A percentile compares a stretch with the other conserved stretches of the same genome.
Evolutionary conservation across 768 basidiomycete species (phyloP).

Genomic region (Podaxis mareebaensis): DNA sequence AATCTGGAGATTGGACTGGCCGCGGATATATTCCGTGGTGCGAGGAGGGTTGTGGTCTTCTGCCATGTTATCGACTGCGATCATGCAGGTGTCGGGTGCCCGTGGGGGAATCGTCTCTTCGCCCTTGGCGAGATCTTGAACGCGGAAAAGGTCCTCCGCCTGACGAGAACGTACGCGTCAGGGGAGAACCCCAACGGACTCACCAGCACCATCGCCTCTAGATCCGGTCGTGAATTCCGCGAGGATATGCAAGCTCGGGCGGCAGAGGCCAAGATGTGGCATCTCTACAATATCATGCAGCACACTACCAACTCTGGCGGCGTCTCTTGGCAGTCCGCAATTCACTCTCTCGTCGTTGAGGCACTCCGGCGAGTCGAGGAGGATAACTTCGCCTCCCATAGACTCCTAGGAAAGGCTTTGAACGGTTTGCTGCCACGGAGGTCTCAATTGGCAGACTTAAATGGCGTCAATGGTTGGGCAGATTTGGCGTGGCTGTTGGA

Average conservation of each 20-base stretch:
- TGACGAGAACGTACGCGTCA: conserved; percentile 1
- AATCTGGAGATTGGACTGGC: neutral
- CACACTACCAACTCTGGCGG: conserved; percentile 19
- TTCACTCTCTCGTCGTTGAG: conserved; percentile 25
- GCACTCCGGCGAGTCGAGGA: conserved; percentile 22
- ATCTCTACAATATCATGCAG: conserved; percentile 23
- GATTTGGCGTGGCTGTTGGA: conserved; percentile 28
- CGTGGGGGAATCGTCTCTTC: conserved; percentile 10
- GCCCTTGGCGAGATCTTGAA: conserved; percentile 7
- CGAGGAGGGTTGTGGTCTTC: conserved; percentile 6
- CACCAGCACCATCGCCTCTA: neutral
- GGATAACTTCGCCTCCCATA: conserved; percentile 18
- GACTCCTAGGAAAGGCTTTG: conserved; percentile 23
- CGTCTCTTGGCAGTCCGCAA: conserved; percentile 20
- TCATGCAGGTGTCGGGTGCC: neutral
- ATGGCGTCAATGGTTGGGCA: conserved; percentile 22
- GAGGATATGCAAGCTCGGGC: conserved; percentile 6
- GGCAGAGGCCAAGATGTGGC: conserved; percentile 18
- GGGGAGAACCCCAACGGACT: neutral
- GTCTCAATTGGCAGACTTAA: conserved; percentile 15
- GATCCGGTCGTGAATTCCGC: conserved; percentile 5
- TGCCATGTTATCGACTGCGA: conserved; percentile 2
- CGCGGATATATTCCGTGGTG: conserved; percentile 8
- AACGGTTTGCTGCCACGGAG: conserved; percentile 27
- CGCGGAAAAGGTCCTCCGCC: neutral